Percentiles rank a stretch among this genome's conserved stretches.
phyloP scores from a whole-genome alignment of 352 stramenopile species.

The Pythium sukuiense region DNA sequence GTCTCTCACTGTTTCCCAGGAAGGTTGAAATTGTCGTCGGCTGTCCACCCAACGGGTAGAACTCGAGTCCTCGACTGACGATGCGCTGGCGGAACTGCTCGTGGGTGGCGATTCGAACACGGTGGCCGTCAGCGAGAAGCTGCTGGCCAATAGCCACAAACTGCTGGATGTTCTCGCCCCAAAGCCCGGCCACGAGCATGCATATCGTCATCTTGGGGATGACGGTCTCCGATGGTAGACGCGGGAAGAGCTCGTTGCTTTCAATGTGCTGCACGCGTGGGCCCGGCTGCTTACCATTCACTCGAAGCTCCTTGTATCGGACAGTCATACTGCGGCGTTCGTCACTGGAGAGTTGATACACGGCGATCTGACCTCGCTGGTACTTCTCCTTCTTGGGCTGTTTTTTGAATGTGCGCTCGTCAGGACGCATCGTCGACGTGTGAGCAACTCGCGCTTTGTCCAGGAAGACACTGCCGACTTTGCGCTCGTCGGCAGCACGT shows the following conservation, averaged over 20 bases:
- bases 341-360: neutral
- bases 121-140: slow-evolving; percentile 82
- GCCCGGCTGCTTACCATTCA: neutral
- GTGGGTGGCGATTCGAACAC: slow-evolving; percentile 89
- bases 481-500: slow-evolving; percentile 43
- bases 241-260: neutral
- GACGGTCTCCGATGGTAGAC: neutral
- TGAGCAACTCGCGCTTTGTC: slow-evolving; percentile 48
- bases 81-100: slow-evolving; percentile 72
- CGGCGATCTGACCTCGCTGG: neutral
- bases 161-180: slow-evolving; percentile 68
- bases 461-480: slow-evolving; percentile 44
- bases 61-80: slow-evolving; percentile 53
- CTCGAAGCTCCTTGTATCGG: neutral
- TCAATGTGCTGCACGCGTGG: neutral
- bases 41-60: slow-evolving; percentile 65
- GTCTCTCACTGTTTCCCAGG: slow-evolving; percentile 31
- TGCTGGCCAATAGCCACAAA: slow-evolving; percentile 72
- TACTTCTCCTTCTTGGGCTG: slow-evolving; percentile 30
- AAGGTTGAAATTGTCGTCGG: slow-evolving; percentile 41
- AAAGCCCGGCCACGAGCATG: slow-evolving; percentile 65
- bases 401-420: slow-evolving; percentile 38
- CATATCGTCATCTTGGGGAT: slow-evolving; percentile 71
- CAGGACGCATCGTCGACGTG: slow-evolving; percentile 45
- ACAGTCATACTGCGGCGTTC: neutral